Conservation (phyloP, 164 flowering plant genomes). For the Vitis labrusca region DNA sequence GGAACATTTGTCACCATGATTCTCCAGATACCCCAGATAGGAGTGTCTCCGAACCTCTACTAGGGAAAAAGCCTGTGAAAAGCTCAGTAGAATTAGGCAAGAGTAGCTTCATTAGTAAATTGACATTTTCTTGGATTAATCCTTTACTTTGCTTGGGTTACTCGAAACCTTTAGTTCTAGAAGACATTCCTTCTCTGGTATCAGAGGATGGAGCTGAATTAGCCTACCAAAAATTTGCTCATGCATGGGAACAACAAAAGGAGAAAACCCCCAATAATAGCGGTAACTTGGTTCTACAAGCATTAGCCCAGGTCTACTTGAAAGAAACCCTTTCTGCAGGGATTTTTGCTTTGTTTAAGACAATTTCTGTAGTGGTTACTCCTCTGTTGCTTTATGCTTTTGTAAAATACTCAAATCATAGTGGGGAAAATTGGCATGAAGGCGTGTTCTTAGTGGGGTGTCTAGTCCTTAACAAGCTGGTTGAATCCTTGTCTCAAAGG, state of each 20-base stretch:
- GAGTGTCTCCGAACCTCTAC: slow-evolving; percentile 45
- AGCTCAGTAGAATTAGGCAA: slow-evolving; percentile 11
- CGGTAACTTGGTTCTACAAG: slow-evolving; percentile 37
- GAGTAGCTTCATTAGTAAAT: slow-evolving; percentile 39
- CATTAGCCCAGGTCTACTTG: slow-evolving; percentile 49
- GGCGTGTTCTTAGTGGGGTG: slow-evolving; percentile 58
- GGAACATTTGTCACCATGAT: slow-evolving; percentile 15
- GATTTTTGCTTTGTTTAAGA: slow-evolving; percentile 46
- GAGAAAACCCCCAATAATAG: slow-evolving; percentile 15
- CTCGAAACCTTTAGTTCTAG: slow-evolving; percentile 50
- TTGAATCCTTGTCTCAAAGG: slow-evolving; percentile 70
- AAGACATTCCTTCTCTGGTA: slow-evolving; percentile 64
- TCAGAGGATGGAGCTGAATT: slow-evolving; percentile 57
- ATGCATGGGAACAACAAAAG: slow-evolving; percentile 36
- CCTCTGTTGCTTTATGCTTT: slow-evolving; percentile 70
- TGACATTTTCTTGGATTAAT: slow-evolving; percentile 79
- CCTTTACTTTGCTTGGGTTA: slow-evolving; percentile 64
- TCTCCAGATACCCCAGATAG: slow-evolving; percentile 12
- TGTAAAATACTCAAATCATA: slow-evolving; percentile 43
- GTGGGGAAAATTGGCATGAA: slow-evolving; percentile 18
- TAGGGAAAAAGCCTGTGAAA: slow-evolving; percentile 21
- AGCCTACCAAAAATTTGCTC: slow-evolving; percentile 47
- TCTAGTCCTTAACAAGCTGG: slow-evolving; percentile 49
- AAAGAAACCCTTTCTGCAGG: slow-evolving; percentile 56
- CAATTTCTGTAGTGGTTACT: slow-evolving; percentile 42